Percentiles rank a stretch among this genome's conserved stretches.
phyloP scores from a whole-genome alignment of 2,329 filamentous ascomycete genomes.

The Fusarium coffeatum region DNA sequence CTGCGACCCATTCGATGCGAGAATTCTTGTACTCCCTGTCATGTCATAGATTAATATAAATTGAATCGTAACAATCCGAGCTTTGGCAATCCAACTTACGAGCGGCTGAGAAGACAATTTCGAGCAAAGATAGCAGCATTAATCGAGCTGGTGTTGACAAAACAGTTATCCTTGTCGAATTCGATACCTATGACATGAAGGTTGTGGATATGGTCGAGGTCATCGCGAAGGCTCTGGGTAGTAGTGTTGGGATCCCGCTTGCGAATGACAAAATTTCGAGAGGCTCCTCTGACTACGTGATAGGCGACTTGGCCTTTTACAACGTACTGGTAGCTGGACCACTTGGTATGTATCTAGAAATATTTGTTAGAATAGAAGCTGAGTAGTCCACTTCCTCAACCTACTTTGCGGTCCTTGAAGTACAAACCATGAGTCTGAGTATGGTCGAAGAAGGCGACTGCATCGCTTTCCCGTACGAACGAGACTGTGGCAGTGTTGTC shows the following conservation, averaged over 20 bases:
- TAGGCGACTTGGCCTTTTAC: slow-evolving; percentile 71
- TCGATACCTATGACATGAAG: slow-evolving; percentile 75
- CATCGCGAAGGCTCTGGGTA: slow-evolving; percentile 72
- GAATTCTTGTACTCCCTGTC: slow-evolving; percentile 74
- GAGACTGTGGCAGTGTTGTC: slow-evolving; percentile 74
- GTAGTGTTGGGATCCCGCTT: slow-evolving; percentile 69
- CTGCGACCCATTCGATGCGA: slow-evolving; percentile 76
- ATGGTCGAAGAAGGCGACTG: slow-evolving; percentile 73
- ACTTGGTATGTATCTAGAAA: slow-evolving; percentile 72
- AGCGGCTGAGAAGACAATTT: slow-evolving; percentile 78
- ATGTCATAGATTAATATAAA: slow-evolving; percentile 46
- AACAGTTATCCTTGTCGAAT: slow-evolving; percentile 69
- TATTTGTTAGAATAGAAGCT: background rate
- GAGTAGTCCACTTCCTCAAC: slow-evolving; percentile 35
- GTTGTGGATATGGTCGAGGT: slow-evolving; percentile 86
- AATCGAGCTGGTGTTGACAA: slow-evolving; percentile 81
- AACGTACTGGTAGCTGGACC: slow-evolving; percentile 77
- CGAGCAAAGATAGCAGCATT: slow-evolving; percentile 79
- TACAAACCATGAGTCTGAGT: slow-evolving; percentile 74
- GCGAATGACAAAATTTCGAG: slow-evolving; percentile 78
- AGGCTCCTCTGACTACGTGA: slow-evolving; percentile 74
- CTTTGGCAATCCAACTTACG: slow-evolving; percentile 52
- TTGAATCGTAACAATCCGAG: background rate
- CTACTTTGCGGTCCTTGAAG: slow-evolving; percentile 74
- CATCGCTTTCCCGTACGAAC: slow-evolving; percentile 73